Base-by-base conservation (phyloP, 2,329 filamentous ascomycete genomes). In the Torrubiella hemipterigena region DNA sequence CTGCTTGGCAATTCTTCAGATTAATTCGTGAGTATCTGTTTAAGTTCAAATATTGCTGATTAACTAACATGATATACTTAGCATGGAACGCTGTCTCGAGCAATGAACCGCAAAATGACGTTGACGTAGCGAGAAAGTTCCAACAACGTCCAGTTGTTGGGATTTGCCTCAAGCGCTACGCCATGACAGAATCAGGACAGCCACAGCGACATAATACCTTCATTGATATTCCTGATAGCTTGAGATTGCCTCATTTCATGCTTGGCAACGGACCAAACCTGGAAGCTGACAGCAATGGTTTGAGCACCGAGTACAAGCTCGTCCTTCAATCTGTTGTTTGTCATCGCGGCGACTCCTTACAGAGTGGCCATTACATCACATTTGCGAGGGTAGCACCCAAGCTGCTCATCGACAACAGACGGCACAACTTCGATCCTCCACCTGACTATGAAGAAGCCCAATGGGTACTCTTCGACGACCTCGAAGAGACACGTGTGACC, bases 1-100 rank as follows among this genome's bases (percentile, higher is more conserved):
- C 89, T 22, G 91, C 91, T 3, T 96, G 87, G 86, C 89, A 95
- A 47, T 94, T 96, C 49, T 96, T 95, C 58, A 85, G 82, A 47
- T 63, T 96, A 17, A 85, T 95, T 45, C 87, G 81, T 86, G 61
- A 58, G 81, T 66, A 26, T 23, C 12, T 22, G 15, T 35, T n/a
- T 14, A 18, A 30, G 29, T 12, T 12, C 17, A 13, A 23, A 17
- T 26, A 9, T 5, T 19, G 12, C 3, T 17, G 5, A 17, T 18
- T 32, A 40, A 39, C 60, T 63, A 51, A 65, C 47, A 40, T 30
- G 12, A 26, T n/a, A n/a, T 32, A 10, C 36, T 33, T 46, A 87
- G 81, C 87, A 17, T 95, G 87, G 87, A 86, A 93, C 50, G 85
- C 84, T 2, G 50, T 67, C 4, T 55, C 59, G 5, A 63, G 63